Percentiles rank a stretch among this genome's conserved stretches.
These are phyloP conservation scores for Moniliophthora roreri DNA, from an alignment of 1,284 basidiomycete genomes.

Conservation along the genomic window DNA sequence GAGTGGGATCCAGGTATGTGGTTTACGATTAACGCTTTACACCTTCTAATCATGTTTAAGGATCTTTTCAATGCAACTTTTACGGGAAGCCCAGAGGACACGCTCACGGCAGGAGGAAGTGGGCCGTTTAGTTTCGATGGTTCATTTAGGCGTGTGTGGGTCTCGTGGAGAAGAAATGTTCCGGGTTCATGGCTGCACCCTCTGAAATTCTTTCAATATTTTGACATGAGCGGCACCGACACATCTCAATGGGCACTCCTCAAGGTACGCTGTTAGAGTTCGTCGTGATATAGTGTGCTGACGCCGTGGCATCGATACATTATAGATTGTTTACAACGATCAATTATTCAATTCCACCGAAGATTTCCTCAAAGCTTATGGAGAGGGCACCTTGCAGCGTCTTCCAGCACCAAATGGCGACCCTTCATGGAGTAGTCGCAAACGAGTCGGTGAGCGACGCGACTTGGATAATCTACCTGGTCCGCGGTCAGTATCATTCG, in stretches of 20 bases:
- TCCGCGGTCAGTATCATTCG: constrained; percentile 58
- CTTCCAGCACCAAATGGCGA: constrained; percentile 28
- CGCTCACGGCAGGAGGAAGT: constrained; percentile 40
- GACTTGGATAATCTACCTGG: constrained; percentile 65
- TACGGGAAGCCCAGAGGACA: constrained; percentile 41
- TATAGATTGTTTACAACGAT: constrained; percentile 52
- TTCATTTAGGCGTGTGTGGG: constrained; percentile 53
- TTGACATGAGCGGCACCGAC: constrained; percentile 60
- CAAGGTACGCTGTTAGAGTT: constrained; percentile 21
- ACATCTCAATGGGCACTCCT: constrained; percentile 47
- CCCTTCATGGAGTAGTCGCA: constrained; percentile 47
- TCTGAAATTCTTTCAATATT: constrained; percentile 55
- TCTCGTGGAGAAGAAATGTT: constrained; percentile 46
- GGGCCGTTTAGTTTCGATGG: constrained; percentile 63
- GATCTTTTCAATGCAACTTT: constrained; percentile 44
- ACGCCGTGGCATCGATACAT: no score
- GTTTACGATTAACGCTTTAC: constrained; percentile 7
- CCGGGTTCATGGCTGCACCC: constrained; percentile 55
- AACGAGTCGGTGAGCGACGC: constrained; percentile 36
- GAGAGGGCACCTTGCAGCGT: constrained; percentile 50
- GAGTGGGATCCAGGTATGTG: constrained; percentile 38
- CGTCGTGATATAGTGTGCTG: no score
- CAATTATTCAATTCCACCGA: constrained; percentile 49
- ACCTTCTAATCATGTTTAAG: constrained; percentile 22
- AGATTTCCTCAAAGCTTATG: constrained; percentile 54